phyloP scores from a whole-genome alignment of 768 basidiomycete genomes.

The Russula foetens region DNA sequence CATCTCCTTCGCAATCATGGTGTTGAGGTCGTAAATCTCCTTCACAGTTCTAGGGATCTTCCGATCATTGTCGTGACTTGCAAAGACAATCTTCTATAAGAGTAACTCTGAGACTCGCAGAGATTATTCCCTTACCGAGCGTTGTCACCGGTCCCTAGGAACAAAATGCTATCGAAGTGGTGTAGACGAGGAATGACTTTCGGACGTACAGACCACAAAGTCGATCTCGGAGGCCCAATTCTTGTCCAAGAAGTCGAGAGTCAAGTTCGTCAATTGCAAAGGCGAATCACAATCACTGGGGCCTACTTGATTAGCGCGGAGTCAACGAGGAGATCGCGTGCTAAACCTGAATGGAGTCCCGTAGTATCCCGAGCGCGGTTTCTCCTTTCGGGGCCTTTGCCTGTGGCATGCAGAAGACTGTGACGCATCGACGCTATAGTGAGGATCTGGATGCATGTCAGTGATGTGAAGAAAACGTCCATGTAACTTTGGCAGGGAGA shows the following conservation, averaged over 20 bases:
- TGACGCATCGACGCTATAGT: slow-evolving; percentile 46
- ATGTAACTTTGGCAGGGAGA: slow-evolving; percentile 38
- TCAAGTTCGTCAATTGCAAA: slow-evolving; percentile 66
- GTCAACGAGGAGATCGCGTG: background rate
- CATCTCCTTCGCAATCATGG: slow-evolving; percentile 61
- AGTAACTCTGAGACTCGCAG: background rate
- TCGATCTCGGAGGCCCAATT: slow-evolving; percentile 82
- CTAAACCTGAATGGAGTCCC: slow-evolving; percentile 63
- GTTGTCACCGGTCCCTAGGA: slow-evolving; percentile 68
- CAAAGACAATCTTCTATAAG: slow-evolving; percentile 8
- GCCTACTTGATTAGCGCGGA: background rate
- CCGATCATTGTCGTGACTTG: slow-evolving; percentile 79
- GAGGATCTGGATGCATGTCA: slow-evolving; percentile 76
- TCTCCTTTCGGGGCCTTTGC: slow-evolving; percentile 45
- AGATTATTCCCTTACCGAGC: slow-evolving; percentile 40
- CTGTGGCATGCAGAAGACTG: slow-evolving; percentile 63
- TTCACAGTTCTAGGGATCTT: slow-evolving; percentile 68
- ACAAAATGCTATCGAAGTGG: background rate
- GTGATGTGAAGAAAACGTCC: slow-evolving; percentile 78
- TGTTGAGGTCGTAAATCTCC: slow-evolving; percentile 75
- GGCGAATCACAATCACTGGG: slow-evolving; percentile 77
- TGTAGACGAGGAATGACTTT: background rate
- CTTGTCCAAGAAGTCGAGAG: slow-evolving; percentile 70
- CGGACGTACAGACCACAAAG: slow-evolving; percentile 72
- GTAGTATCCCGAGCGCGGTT: slow-evolving; percentile 47